phyloP scores from a whole-genome alignment of 2,329 filamentous ascomycete species.

The Metarhizium sp. region DNA sequence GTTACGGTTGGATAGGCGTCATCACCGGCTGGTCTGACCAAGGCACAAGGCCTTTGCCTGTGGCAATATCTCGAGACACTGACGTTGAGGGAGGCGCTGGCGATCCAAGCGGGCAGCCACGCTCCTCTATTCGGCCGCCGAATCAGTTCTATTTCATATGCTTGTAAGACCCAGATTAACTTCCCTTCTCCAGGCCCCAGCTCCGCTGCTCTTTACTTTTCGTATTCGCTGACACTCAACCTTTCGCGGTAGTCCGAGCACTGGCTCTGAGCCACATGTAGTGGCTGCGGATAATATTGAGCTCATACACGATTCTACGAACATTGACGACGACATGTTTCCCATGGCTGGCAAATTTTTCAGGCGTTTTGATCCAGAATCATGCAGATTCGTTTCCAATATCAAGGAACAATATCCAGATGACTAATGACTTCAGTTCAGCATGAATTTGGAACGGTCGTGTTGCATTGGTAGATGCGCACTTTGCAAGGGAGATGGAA shows the following conservation, averaged over 20 bases:
- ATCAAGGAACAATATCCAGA: slow-evolving; percentile 73
- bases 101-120: slow-evolving; percentile 11
- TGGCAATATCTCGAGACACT: slow-evolving; percentile 16
- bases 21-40: slow-evolving; percentile 79
- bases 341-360: slow-evolving; percentile 75
- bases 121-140: slow-evolving; percentile 13
- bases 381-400: slow-evolving; percentile 73
- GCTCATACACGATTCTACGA: slow-evolving; percentile 38
- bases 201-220: not conserved
- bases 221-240: not conserved
- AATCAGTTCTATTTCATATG: slow-evolving; percentile 64
- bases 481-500: not conserved
- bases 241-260: slow-evolving; percentile 17
- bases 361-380: slow-evolving; percentile 65
- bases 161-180: slow-evolving; percentile 51
- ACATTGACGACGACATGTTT: slow-evolving; percentile 49
- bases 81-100: slow-evolving; percentile 16
- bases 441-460: not conserved
- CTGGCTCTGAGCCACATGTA: slow-evolving; percentile 23
- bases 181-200: not conserved
- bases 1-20: slow-evolving; percentile 71
- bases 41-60: slow-evolving; percentile 17
- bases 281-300: slow-evolving; percentile 67
- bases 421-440: slow-evolving; percentile 40
- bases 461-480: not conserved